Evolutionary conservation across 345 rosid species (phyloP).

Genomic region (Gossypium raimondii): DNA sequence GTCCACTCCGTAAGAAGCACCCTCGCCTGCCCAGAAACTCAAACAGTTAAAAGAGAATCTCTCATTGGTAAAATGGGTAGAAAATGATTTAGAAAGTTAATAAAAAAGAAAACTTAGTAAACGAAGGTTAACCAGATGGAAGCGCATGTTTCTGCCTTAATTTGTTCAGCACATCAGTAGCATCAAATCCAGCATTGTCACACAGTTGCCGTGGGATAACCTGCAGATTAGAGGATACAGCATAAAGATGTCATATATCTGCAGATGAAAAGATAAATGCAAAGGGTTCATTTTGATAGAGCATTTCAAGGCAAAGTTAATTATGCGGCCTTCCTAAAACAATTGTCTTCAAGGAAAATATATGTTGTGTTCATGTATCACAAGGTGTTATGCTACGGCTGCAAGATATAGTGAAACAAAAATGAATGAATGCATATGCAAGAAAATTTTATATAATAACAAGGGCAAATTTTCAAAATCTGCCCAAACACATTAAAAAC

Average conservation of each 20-base stretch:
- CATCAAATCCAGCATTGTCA: slow-evolving; percentile 99
- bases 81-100: background rate
- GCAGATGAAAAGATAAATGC: slow-evolving; percentile 18
- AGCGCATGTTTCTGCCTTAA: slow-evolving; percentile 92
- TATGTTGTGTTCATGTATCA: background rate
- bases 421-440: background rate
- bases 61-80: slow-evolving; percentile 7
- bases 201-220: slow-evolving; percentile 94
- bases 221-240: slow-evolving; percentile 33
- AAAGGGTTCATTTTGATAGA: background rate
- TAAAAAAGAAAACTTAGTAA: background rate
- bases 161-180: slow-evolving; percentile 97
- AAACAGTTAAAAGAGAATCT: background rate
- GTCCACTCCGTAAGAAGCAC: slow-evolving; percentile 90
- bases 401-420: background rate
- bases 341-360: background rate
- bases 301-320: background rate
- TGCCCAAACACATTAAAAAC: background rate
- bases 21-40: slow-evolving; percentile 55
- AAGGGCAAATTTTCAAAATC: background rate
- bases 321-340: background rate
- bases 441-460: background rate
- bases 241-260: background rate
- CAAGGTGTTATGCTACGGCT: background rate
- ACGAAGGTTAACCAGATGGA: slow-evolving; percentile 57